A percentile compares a stretch with the other conserved stretches of the same genome.
Evolutionary conservation across 139 green algal genomes (phyloP).

Genomic region (Volvox reticuliferus): DNA sequence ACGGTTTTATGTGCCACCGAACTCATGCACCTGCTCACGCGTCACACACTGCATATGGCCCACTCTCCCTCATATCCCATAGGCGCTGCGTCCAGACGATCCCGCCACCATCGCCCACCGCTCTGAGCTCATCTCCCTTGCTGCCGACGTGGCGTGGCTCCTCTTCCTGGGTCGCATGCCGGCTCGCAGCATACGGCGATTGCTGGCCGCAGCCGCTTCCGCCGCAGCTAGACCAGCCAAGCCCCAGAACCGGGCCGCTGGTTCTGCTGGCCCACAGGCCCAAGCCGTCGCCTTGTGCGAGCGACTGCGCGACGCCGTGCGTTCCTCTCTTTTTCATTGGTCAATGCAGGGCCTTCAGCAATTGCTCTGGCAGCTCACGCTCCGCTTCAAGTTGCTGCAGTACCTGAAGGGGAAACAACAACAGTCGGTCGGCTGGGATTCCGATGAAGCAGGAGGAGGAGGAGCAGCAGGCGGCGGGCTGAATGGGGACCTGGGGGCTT

Average conservation of each 20-base stretch:
- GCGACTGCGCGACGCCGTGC: constrained; percentile 13
- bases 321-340: background rate
- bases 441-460: background rate
- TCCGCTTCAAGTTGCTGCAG: constrained; percentile 2
- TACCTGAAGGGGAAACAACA: background rate
- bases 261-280: background rate
- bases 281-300: background rate
- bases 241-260: background rate
- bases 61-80: no score
- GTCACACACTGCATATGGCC: no score
- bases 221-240: background rate
- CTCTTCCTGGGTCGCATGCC: constrained; percentile 39
- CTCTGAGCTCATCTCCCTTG: background rate
- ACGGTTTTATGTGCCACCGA: no score
- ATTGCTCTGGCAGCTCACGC: constrained; percentile 10
- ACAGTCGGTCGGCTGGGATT: background rate
- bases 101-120: background rate
- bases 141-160: constrained; percentile 30
- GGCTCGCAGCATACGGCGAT: background rate
- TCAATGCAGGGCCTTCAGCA: constrained; percentile 4
- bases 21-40: no score
- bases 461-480: background rate
- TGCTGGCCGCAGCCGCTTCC: background rate
- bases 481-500: background rate
- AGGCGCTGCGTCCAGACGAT: background rate